Base-by-base conservation (phyloP, 257 asterid species). In the Forsythia viridissima region DNA sequence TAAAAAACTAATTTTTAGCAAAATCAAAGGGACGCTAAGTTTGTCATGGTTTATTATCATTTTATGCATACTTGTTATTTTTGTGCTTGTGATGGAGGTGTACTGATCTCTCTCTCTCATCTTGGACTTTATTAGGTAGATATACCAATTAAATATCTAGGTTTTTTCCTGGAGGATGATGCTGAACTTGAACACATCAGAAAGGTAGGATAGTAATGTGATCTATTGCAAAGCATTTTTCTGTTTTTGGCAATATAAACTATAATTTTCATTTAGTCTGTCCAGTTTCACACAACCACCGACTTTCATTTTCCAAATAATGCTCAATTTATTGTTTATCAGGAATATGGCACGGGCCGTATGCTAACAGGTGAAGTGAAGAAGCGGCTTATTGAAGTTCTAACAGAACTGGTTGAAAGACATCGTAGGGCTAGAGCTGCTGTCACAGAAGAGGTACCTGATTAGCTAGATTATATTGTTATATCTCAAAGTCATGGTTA, bases 361-460 rank as follows among this genome's bases (percentile, higher is more conserved):
- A 88, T 95, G 97, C 91, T 95, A 65, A 95, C 99, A 0, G 99
- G 99, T 72, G 97, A 95, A 83, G 94, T 95, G 70, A 95, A 95
- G 87, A 87, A 87, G 78, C 86, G 92, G 82, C 94, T 93, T 8
- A 84, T 79, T 79, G 94, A 93, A 78, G 94, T 95, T 76, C 82
- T 95, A 83, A 85, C 91, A 3, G 96, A 90, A 44, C 2, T 95
- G 43, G 99, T 95, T 36, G 97, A 95, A 88, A 90, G 94, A 82
- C 98, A 93, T 81, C 86, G 85, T 57, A 87, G 77, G 78, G 96
- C 98, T 78, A 87, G 99, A 79, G 96, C 93, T 63, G 90, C 92
- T 75, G 98, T 95, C 74, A 95, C 98, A 20, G 98, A 95, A 48
- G 97, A 93, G 99, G 98, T 95, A 82, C 24, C 24, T 24, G 24